Evolutionary conservation across 495 filamentous ascomycete genomes (phyloP).

Genomic region (Trichoderma parareesei): DNA sequence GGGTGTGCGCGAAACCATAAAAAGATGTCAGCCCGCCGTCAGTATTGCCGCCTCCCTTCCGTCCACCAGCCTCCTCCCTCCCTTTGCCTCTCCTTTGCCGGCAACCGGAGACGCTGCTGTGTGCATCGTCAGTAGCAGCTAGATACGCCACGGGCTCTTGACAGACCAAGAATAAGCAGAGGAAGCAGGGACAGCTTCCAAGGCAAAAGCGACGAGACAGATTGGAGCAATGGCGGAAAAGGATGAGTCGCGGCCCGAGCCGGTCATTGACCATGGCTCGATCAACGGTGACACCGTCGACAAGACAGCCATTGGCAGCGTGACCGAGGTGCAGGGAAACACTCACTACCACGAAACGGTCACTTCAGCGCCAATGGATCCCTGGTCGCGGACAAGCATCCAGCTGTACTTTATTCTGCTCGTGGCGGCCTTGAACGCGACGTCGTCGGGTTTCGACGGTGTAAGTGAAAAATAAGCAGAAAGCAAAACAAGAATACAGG

Average conservation of each 20-base stretch:
- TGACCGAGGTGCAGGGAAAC: slow-evolving; percentile 11
- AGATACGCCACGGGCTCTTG: not conserved
- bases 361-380: slow-evolving; percentile 9
- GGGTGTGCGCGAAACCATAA: not conserved
- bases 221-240: not conserved
- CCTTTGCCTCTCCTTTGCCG: not conserved
- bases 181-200: not conserved
- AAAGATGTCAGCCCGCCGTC: not conserved
- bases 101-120: not conserved
- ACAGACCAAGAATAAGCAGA: not conserved
- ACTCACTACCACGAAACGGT: slow-evolving; percentile 1
- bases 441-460: slow-evolving; percentile 17
- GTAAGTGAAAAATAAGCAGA: not conserved
- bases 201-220: not conserved
- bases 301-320: not conserved
- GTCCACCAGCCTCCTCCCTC: not conserved
- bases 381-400: slow-evolving; percentile 12
- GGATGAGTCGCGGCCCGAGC: not conserved
- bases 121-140: not conserved
- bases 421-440: slow-evolving; percentile 16
- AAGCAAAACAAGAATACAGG: not conserved
- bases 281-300: not conserved
- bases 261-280: slow-evolving; percentile 2
- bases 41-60: not conserved
- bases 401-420: slow-evolving; percentile 16